phyloP scores from a whole-genome alignment of 2,329 filamentous ascomycete species.

The Berkeleyomyces basicola region DNA sequence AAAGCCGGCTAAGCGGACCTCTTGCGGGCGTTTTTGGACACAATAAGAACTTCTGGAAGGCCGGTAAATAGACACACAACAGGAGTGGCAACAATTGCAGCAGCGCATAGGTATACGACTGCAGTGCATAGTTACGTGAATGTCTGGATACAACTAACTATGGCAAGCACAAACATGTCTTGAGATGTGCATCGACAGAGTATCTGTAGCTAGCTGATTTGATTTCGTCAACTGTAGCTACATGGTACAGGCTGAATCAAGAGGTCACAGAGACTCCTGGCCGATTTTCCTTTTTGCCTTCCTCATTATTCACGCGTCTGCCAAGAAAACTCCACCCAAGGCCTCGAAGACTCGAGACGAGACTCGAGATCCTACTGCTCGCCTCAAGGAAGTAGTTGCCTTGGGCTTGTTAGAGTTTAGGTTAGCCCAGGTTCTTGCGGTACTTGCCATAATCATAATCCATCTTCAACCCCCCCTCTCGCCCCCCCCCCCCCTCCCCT shows the following conservation, averaged over 20 bases:
- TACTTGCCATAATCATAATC: background rate
- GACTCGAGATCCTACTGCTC: too few relatives aligned
- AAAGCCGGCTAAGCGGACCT: background rate
- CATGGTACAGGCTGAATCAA: too few relatives aligned
- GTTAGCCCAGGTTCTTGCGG: background rate
- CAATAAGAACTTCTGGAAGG: background rate
- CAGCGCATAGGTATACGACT: background rate
- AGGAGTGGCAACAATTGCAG: background rate
- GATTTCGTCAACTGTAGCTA: too few relatives aligned
- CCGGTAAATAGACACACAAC: background rate
- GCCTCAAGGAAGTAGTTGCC: background rate
- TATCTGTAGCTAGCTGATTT: too few relatives aligned
- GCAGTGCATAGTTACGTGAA: too few relatives aligned
- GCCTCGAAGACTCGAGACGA: too few relatives aligned
- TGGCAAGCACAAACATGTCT: too few relatives aligned
- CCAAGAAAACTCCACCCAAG: background rate
- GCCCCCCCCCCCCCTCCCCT: background rate
- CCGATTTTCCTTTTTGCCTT: background rate
- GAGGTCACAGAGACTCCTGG: background rate
- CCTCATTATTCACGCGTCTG: background rate
- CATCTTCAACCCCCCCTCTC: background rate
- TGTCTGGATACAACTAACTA: too few relatives aligned
- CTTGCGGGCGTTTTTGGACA: background rate
- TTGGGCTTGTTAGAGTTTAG: background rate
- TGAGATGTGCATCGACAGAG: too few relatives aligned